These are phyloP conservation scores for Chiua virens DNA, from an alignment of 768 basidiomycete species.

Conservation along the genomic window DNA sequence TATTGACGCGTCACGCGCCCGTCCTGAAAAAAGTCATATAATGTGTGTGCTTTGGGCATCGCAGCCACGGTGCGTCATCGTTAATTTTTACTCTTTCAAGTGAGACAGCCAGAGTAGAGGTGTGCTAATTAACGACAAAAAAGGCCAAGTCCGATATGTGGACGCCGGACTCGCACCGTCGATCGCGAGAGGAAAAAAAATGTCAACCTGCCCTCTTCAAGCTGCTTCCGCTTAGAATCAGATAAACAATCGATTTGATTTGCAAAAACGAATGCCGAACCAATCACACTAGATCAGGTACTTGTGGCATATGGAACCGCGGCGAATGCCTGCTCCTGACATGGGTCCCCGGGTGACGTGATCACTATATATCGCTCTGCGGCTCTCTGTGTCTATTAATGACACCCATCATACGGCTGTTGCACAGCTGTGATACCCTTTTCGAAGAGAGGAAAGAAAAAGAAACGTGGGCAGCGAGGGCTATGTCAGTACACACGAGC, in stretches of 20 bases:
- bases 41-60: no score
- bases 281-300: neutral
- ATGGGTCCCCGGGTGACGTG: neutral
- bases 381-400: slow-evolving; percentile 12
- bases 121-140: neutral
- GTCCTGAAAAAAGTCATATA: slow-evolving; percentile 5
- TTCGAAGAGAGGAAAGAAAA: no score
- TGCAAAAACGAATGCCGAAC: neutral
- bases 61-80: no score
- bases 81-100: slow-evolving; percentile 14
- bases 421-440: neutral
- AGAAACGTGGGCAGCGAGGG: no score
- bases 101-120: neutral
- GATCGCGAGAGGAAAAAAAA: no score
- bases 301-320: neutral
- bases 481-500: slow-evolving; percentile 2
- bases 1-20: neutral
- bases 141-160: neutral
- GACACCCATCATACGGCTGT: neutral
- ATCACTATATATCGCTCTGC: neutral
- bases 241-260: neutral
- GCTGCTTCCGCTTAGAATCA: no score
- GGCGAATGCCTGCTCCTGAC: neutral
- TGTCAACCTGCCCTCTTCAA: no score
- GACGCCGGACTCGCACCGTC: neutral